Base-by-base conservation (phyloP, 192 early-diverging fungal species). In the Coemansia sp. region DNA sequence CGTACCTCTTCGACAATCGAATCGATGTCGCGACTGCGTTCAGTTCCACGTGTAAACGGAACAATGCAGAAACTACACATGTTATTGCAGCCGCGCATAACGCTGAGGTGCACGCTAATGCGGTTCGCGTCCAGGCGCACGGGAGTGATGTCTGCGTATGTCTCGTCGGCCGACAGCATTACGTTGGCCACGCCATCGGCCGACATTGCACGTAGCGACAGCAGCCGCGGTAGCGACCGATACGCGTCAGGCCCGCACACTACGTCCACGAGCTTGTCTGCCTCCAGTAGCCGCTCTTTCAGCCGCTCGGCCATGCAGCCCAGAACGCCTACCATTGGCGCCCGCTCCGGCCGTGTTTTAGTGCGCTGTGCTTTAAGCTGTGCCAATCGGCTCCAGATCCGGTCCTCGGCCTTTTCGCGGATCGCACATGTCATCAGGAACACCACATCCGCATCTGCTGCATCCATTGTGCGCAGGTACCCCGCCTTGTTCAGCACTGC, bases 51-150 rank as follows among this genome's bases (percentile, higher is more conserved):
- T 9, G 90, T 91, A 49, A 89, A 89, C 13, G 90, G 90, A 4
- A 91, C 90, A 38, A 91, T 89, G 59, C 90, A 91, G 67, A 88
- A 91, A 41, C 84, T 84, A 54, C 90, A 91, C 90, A 91, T 91
- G 58, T 91, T 91, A 73, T 91, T 91, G 73, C 90, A 91, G 54
- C 90, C 90, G 24, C 90, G 78, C 90, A 91, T 91, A 23, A 91
- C 80, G 6, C 87, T 88, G 16, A 91, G 62, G 66, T 88, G 88
- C n/a, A 84, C 90, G 54, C 84, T 86, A 39, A 89, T 84, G 64
- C 78, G 83, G 59, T 86, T 82, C 18, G 73, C 66, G 58, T 88
- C 78, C 13, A 91, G 79, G 26, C 90, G 76, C 62, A 89, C 82
- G 0, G 90, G 90, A 52, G 88, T 88, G 35, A 91, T 85, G 66